Evolutionary conservation across 768 basidiomycete species (phyloP), one percentile per base, ranked within the genome.

Genomic region (Pisolithus microcarpus): DNA sequence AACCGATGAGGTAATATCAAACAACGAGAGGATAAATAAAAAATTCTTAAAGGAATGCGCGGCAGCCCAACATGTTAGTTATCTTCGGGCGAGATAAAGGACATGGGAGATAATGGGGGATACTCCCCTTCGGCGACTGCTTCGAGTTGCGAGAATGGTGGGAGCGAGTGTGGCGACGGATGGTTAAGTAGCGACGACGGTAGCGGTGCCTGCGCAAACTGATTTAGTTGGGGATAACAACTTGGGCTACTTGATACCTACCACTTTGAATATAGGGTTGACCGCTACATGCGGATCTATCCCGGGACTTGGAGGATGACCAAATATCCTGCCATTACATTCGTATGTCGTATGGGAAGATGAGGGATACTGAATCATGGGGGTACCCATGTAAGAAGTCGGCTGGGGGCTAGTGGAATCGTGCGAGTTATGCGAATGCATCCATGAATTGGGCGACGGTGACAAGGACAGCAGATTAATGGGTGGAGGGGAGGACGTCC

Each of bases 231-330:
- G 24, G 21, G 36, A 15, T 30, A 43, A 30, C 36, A 43, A 23
- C 51, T 11, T 34, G 4, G 31, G 44, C 6, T 8, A 36, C 26
- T 26, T 2, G 50, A 36, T 51, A 81, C 89, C 75, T 71, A 91
- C 89, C 74, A 91, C 88, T 79, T 87, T 85, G 75, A 91, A 91
- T 65, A 91, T 90, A 26, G 89, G 87, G 66, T 91, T 89, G 62
- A 90, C 87, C 31, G 75, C 77, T 43, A 82, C 79, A 62, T 82
- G 84, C 36, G 86, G 75, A 15, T 78, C 79, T 48, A 76, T 68
- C 43, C 75, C 75, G 34, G 84, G 77, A 57, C 79, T 81, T 46
- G 84, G 77, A 16, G 84, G 80, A 59, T 80, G 77, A 43, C 77
- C 77, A 56, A 72, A 70, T 38, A 72, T 58, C 52, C 75, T 74